Evolutionary conservation across 148 eudicot species (phyloP).

Genomic region (Oxyria digyna): DNA sequence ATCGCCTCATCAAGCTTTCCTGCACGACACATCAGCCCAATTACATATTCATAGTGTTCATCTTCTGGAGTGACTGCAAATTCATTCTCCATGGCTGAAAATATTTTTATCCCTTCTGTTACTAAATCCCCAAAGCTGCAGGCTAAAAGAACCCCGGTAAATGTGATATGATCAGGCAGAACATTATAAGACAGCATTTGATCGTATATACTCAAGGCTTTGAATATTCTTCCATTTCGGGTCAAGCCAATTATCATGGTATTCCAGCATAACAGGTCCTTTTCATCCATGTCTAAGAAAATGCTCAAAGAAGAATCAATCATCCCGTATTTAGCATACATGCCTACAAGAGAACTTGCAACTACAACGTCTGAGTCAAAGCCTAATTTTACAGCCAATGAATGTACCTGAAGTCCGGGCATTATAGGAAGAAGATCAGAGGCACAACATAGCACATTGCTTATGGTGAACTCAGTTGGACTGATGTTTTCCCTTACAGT

Average conservation of each 20-base stretch:
- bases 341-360: constrained; percentile 56
- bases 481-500: constrained; percentile 29
- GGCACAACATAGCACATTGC: constrained; percentile 39
- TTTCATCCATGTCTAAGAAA: constrained; percentile 25
- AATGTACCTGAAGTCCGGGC: constrained; percentile 60
- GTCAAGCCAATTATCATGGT: constrained; percentile 52
- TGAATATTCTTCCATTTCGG: constrained; percentile 41
- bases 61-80: constrained; percentile 36
- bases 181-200: constrained; percentile 32
- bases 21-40: constrained; percentile 41
- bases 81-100: constrained; percentile 42
- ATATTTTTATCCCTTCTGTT: constrained; percentile 36
- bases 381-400: constrained; percentile 48
- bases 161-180: constrained; percentile 50
- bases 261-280: constrained; percentile 70
- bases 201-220: constrained; percentile 41
- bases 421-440: constrained; percentile 29
- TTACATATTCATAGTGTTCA: constrained; percentile 39
- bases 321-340: constrained; percentile 62
- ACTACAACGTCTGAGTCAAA: constrained; percentile 36
- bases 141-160: constrained; percentile 51
- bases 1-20: constrained; percentile 48
- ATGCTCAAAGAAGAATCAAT: constrained; percentile 35
- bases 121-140: constrained; percentile 43
- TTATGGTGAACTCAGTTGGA: constrained; percentile 66